These are phyloP conservation scores for Leavenworthia alabamica DNA, from an alignment of 345 rosid genomes.

Conservation along the genomic window DNA sequence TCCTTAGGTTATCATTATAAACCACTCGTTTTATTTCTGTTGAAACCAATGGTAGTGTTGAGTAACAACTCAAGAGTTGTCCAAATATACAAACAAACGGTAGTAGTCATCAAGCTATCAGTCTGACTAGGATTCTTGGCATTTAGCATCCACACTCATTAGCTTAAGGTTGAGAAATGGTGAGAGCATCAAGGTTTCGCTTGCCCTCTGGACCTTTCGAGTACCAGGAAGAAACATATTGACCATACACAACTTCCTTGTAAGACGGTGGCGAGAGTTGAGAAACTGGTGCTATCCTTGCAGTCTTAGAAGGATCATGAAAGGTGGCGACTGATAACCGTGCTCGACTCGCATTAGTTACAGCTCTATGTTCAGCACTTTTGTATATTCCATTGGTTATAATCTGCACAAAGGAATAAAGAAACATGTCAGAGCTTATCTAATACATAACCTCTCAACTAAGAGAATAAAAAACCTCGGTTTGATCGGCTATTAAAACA, in stretches of 20 bases:
- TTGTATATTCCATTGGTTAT: conserved; percentile 70
- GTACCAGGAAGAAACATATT: conserved; percentile 76
- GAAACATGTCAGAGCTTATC: neutral
- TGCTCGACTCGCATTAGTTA: conserved; percentile 53
- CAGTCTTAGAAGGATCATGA: conserved; percentile 76
- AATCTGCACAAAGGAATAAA: conserved; percentile 36
- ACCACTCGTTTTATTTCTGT: too few species aligned
- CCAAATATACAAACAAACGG: too few species aligned
- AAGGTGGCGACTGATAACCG: conserved; percentile 77
- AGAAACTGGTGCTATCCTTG: conserved; percentile 50
- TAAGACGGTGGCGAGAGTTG: conserved; percentile 41
- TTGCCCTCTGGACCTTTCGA: conserved; percentile 73
- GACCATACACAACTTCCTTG: conserved; percentile 48
- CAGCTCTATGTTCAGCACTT: conserved; percentile 64
- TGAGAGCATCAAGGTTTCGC: conserved; percentile 64
- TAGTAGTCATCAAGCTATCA: too few species aligned
- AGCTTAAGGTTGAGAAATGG: neutral
- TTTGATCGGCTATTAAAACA: conserved; percentile 70
- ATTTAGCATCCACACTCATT: neutral
- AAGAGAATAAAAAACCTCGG: conserved; percentile 47
- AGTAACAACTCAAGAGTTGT: too few species aligned
- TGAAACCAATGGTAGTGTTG: too few species aligned
- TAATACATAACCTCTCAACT: neutral
- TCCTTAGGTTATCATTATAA: too few species aligned
- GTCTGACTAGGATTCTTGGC: neutral